phyloP scores from a whole-genome alignment of 2,329 filamentous ascomycete species.

The Blastomyces gilchristii region DNA sequence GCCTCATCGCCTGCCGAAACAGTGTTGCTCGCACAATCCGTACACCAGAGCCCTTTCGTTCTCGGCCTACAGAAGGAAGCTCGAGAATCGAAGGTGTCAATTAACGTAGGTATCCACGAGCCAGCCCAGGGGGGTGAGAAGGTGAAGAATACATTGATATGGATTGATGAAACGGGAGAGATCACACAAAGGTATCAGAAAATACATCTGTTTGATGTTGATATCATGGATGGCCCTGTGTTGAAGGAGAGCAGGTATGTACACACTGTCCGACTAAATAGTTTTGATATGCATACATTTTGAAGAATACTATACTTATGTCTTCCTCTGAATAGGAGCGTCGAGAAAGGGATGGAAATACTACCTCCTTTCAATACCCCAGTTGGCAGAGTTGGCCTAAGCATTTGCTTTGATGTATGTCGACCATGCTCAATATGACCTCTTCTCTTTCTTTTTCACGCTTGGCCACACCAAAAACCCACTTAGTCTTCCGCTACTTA shows the following conservation, averaged over 20 bases:
- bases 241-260: conserved; percentile 50
- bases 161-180: conserved; percentile 52
- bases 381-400: conserved; percentile 63
- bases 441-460: background rate
- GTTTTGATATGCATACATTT: no score
- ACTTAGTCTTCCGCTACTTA: background rate
- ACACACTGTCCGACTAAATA: background rate
- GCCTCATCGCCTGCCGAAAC: conserved; percentile 57
- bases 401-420: conserved; percentile 76
- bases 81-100: conserved; percentile 51
- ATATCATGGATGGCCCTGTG: conserved; percentile 46
- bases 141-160: conserved; percentile 56
- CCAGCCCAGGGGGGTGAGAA: conserved; percentile 44
- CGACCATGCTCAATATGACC: background rate
- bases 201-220: conserved; percentile 76
- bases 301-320: no score
- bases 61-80: conserved; percentile 62
- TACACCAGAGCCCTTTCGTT: conserved; percentile 61
- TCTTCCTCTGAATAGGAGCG: conserved; percentile 37
- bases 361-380: conserved; percentile 60
- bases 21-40: conserved; percentile 58
- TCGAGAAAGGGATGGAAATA: conserved; percentile 57
- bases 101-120: conserved; percentile 84
- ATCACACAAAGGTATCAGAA: conserved; percentile 69
- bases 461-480: conserved; percentile 1